A percentile compares a stretch with the other conserved stretches of the same genome.
These are phyloP conservation scores for Allomyces macrogynus DNA, from an alignment of 192 early-diverging fungal species.

Conservation along the genomic window DNA sequence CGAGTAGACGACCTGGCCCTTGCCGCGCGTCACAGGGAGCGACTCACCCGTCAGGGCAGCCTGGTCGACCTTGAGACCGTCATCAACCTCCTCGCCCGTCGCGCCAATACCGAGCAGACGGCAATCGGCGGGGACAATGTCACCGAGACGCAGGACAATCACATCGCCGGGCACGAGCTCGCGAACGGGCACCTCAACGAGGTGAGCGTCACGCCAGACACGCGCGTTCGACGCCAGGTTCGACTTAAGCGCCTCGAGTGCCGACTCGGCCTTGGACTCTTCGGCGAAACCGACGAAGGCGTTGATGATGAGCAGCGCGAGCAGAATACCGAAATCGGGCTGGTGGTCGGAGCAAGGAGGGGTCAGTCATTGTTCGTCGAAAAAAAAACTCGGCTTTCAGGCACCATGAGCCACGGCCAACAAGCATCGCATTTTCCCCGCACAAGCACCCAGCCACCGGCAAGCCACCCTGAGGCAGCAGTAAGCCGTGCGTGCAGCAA, in stretches of 20 bases:
- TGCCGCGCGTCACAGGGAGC: slow-evolving; percentile 65
- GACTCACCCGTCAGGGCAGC: slow-evolving; percentile 88
- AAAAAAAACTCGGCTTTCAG: too few relatives aligned
- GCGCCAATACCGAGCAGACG: slow-evolving; percentile 57
- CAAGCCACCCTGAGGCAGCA: too few relatives aligned
- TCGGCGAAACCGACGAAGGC: slow-evolving; percentile 84
- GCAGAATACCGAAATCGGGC: slow-evolving; percentile 68
- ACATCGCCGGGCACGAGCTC: slow-evolving; percentile 80
- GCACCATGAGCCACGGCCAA: too few relatives aligned
- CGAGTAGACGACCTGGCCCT: slow-evolving; percentile 67
- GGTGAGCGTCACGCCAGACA: slow-evolving; percentile 53
- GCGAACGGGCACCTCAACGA: slow-evolving; percentile 49
- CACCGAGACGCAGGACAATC: slow-evolving; percentile 76
- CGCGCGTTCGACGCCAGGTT: slow-evolving; percentile 75
- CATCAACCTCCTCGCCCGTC: slow-evolving; percentile 56
- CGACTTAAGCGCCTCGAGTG: slow-evolving; percentile 82
- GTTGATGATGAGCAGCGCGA: slow-evolving; percentile 59
- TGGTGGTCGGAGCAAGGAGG: slow-evolving; percentile 21
- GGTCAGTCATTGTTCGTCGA: too few relatives aligned
- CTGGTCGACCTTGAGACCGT: slow-evolving; percentile 72
- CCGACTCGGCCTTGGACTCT: slow-evolving; percentile 81
- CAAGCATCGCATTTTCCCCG: too few relatives aligned
- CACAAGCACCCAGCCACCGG: too few relatives aligned
- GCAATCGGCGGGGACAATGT: slow-evolving; percentile 83
- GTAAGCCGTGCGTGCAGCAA: too few relatives aligned